Base-by-base conservation (phyloP, 371 early-diverging fungal species). In the Nematocida major region DNA sequence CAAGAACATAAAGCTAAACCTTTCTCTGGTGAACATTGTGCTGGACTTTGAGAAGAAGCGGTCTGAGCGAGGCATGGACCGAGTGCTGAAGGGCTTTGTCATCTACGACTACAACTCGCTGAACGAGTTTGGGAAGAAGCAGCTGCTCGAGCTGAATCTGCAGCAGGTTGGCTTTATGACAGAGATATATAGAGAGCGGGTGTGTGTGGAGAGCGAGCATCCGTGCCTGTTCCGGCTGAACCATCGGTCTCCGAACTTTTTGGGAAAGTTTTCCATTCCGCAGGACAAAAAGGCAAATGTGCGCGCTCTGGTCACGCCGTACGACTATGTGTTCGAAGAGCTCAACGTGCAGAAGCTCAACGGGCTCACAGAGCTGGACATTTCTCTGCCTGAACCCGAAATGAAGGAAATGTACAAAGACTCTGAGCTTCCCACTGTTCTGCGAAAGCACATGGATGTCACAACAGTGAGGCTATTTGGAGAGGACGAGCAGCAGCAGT, bases 41-140 rank as follows among this genome's bases (percentile, higher is more conserved):
- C 39, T 73, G 32, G 76, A 73, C 62, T 32, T 45, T 3, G 76
- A 73, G 43, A 48, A 73, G 49, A 73, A 61, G 43, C 45, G 63
- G 39, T 22, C 26, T 18, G 76, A 73, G 51, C 9, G 49, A 53
- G 9, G 34, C 3, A 73, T 61, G 45, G 38, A 15, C 11, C 65
- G 18, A 11, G 36, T 48, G 13, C 38, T 73, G 15, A 3, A 18
- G 9, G 76, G 76, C 28, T 48, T 73, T 18, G 40, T 65, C 9
- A 49, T 73, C 5, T 50, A 63, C 15, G 76, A 73, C 49, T 73
- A 73, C 63, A 20, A 32, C 13, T 73, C 76, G 4, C 43, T 73
- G 30, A 73, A 59, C 34, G 54, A 43, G 3, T 43, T 61, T 63
- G 61, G 50, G 15, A 73, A 73, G 53, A 28, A 39, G 22, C 59